phyloP scores from a whole-genome alignment of 441 rosid species.

The Bruguiera hainesii region DNA sequence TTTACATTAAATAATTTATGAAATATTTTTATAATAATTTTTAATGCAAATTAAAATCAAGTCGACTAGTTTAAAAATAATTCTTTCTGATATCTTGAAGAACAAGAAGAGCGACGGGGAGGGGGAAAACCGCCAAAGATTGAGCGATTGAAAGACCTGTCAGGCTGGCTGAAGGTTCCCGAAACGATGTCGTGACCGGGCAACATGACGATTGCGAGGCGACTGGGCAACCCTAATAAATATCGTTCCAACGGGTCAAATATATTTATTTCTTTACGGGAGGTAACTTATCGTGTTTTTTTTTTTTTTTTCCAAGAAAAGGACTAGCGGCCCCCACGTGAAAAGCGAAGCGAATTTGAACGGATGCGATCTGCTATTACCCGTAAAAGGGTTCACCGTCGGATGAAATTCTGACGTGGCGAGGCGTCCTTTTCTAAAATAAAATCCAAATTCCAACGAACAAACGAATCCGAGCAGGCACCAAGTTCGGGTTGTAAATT shows the following conservation, averaged over 20 bases:
- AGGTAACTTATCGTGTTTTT: slow-evolving; percentile 19
- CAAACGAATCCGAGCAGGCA: slow-evolving; percentile 57
- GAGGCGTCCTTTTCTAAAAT: slow-evolving; percentile 2
- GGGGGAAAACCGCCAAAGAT: neutral
- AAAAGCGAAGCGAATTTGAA: slow-evolving; percentile 21
- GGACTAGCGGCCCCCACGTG: slow-evolving; percentile 25
- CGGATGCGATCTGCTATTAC: slow-evolving; percentile 32
- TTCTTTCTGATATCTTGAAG: neutral
- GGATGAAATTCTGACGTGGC: slow-evolving; percentile 47
- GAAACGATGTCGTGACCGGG: slow-evolving; percentile 55
- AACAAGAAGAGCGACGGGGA: slow-evolving; percentile 19
- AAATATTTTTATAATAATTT: too few relatives aligned
- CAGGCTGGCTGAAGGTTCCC: slow-evolving; percentile 34
- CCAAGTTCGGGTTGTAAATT: slow-evolving; percentile 30
- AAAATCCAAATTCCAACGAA: slow-evolving; percentile 27
- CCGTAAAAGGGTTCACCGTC: slow-evolving; percentile 31
- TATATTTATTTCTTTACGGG: slow-evolving; percentile 7
- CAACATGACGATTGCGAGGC: slow-evolving; percentile 47
- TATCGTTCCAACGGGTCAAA: slow-evolving; percentile 61
- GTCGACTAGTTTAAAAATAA: too few relatives aligned
- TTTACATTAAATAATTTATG: too few relatives aligned
- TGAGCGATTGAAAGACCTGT: slow-evolving; percentile 59
- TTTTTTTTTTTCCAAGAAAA: slow-evolving; percentile 3
- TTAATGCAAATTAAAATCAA: too few relatives aligned
- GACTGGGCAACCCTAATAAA: slow-evolving; percentile 53